phyloP scores from a whole-genome alignment of 495 filamentous ascomycete genomes.

The Tetracladium setigerum region DNA sequence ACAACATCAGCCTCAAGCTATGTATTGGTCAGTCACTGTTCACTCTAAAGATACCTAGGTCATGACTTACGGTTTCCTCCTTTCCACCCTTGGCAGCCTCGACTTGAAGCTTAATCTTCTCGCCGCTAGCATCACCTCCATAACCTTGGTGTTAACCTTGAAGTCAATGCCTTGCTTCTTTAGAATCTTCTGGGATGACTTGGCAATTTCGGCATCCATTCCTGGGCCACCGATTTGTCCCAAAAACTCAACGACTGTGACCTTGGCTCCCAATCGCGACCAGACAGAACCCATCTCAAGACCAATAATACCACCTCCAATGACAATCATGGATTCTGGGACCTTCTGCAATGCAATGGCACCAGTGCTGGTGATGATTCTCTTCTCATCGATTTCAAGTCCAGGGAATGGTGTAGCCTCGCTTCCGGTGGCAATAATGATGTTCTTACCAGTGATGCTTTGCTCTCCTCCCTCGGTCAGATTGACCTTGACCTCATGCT shows the following conservation, averaged over 20 bases:
- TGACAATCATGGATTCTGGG: conserved; percentile 95
- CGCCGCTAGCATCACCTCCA: conserved; percentile 71
- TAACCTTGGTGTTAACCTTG: conserved; percentile 94
- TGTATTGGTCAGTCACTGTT: conserved; percentile 9
- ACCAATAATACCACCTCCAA: conserved; percentile 97
- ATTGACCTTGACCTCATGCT: conserved; percentile 87
- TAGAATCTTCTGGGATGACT: conserved; percentile 86
- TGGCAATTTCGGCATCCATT: conserved; percentile 93
- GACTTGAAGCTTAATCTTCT: conserved; percentile 68
- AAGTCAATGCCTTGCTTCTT: conserved; percentile 97
- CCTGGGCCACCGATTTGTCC: conserved; percentile 95
- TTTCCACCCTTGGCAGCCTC: conserved; percentile 97
- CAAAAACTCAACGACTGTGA: conserved; percentile 95
- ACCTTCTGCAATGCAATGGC: conserved; percentile 84
- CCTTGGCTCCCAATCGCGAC: conserved; percentile 86
- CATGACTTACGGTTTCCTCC: conserved; percentile 64
- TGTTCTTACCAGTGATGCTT: conserved; percentile 83
- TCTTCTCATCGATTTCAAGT: conserved; percentile 92
- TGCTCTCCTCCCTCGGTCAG: conserved; percentile 84
- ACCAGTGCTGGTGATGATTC: conserved; percentile 91
- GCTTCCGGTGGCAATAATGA: conserved; percentile 91
- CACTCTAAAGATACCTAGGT: neutral
- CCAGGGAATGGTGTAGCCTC: conserved; percentile 96
- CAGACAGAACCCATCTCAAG: conserved; percentile 99
- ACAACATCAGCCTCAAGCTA: conserved; percentile 93